Conservation (phyloP, 306 rosid species). For the Dicorynia guianensis region DNA sequence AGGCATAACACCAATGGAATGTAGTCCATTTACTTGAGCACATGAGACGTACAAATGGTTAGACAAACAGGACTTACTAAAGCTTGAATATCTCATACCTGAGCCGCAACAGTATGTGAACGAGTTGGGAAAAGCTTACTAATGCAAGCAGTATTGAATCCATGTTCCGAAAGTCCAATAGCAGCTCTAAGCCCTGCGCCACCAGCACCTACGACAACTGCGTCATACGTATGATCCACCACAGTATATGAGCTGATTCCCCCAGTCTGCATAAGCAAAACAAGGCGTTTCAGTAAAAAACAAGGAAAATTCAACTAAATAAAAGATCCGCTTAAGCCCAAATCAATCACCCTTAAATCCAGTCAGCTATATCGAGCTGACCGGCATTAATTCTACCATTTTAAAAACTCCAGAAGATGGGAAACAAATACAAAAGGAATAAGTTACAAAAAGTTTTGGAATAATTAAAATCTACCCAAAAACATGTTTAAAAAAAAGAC, state of each 20-base stretch:
- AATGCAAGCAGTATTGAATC: conserved; percentile 95
- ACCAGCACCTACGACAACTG: conserved; percentile 94
- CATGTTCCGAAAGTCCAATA: conserved; percentile 93
- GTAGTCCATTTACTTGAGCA: not conserved
- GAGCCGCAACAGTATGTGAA: conserved; percentile 98
- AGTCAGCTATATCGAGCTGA: not conserved
- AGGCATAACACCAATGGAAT: not conserved
- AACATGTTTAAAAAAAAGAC: not conserved
- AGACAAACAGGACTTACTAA: not conserved
- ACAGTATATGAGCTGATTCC: conserved; percentile 73
- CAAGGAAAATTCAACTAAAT: not conserved
- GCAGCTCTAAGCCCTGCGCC: conserved; percentile 99
- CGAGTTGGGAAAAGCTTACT: conserved; percentile 98
- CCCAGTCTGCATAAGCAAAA: conserved; percentile 59
- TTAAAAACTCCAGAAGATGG: not conserved
- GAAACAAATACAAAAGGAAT: too few relatives aligned
- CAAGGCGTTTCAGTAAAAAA: not conserved
- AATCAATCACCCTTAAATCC: not conserved
- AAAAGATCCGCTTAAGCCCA: not conserved
- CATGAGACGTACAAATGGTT: not conserved
- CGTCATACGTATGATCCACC: conserved; percentile 92
- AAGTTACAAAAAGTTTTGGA: not conserved
- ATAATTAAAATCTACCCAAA: not conserved
- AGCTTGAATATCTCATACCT: conserved; percentile 53
- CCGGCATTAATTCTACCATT: not conserved